Percentiles rank a stretch among this genome's conserved stretches.
phyloP scores from a whole-genome alignment of 1,284 basidiomycete species.

The Athelia psychrophila region DNA sequence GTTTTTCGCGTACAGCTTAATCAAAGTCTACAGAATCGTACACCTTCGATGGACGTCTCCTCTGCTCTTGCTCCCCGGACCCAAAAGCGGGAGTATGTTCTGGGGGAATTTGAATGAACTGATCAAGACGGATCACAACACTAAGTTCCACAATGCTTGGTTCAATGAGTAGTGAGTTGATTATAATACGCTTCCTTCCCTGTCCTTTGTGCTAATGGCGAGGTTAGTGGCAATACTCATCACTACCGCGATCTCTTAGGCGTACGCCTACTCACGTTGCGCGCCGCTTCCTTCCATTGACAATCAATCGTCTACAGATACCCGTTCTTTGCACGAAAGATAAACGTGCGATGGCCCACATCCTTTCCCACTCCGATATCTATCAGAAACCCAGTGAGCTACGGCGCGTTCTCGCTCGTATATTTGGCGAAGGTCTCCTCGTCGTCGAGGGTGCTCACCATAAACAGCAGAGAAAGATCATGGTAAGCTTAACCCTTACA shows the following conservation, averaged over 20 bases:
- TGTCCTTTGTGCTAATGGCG: too few species aligned
- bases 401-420: conserved; percentile 19
- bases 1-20: conserved; percentile 25
- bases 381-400: conserved; percentile 44
- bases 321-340: conserved; percentile 44
- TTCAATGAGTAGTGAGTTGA: conserved; percentile 31
- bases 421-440: not conserved
- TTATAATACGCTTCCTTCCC: too few species aligned
- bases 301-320: conserved; percentile 21
- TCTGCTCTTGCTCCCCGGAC: conserved; percentile 47
- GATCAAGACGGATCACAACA: conserved; percentile 36
- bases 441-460: not conserved
- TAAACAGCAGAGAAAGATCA: not conserved
- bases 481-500: too few species aligned
- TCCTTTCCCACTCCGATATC: conserved; percentile 41
- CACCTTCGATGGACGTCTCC: conserved; percentile 35
- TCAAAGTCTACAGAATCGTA: conserved; percentile 23
- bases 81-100: conserved; percentile 43
- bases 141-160: conserved; percentile 51
- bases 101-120: conserved; percentile 53
- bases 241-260: conserved; percentile 43
- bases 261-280: conserved; percentile 28
- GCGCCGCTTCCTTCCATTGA: too few species aligned
- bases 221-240: conserved; percentile 44
- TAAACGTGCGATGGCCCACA: conserved; percentile 45